Base-by-base conservation (phyloP, 495 filamentous ascomycete species). In the Xanthoparmelia taractica region DNA sequence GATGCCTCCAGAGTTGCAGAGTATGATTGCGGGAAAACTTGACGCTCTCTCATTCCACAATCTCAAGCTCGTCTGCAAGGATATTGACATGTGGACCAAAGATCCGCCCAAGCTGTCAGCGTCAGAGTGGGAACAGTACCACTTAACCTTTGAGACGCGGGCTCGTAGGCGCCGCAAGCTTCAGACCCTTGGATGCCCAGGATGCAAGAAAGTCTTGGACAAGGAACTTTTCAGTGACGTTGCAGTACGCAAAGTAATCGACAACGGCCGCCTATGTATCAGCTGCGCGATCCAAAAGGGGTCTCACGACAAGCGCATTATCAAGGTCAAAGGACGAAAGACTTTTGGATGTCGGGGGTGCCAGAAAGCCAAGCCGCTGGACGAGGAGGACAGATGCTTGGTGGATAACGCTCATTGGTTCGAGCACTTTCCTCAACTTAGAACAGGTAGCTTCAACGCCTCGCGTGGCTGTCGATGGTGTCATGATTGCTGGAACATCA, bases 311-410 rank as follows among this genome's bases (percentile, higher is more conserved):
- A 50, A 27, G 34, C 23, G 17, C 31, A 29, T 20, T 17, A 61
- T 65, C 31, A 34, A 11, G 37, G 27, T 56, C 37, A 18, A 45
- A 4, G 36, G 50, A 15, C 5, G 23, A 6, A 23, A 41, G n/a
- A 37, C 8, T 13, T 65, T 58, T 20, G 43, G 43, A 43, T 65
- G 57, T 52, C 20, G 33, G 17, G 58, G 34, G 11, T 65, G 63
- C 34, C 23, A 54, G 18, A 6, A 43, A 33, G 41, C 38, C n/a
- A 56, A 61, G 47, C 40, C 48, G 25, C 38, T 47, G 33, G 31
- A 8, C 29, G 31, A 59, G n/a, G 8, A 37, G 12, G 33, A 38
- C 50, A 11, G 37, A 47, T 17, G 37, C 38, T 37, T 29, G 34
- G 34, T 56, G 13, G 60, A 57, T n/a, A 23, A 17, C 1, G 15